Evolutionary conservation across 768 basidiomycete genomes (phyloP), one percentile per base, ranked within the genome.

Genomic region (Tylopilus cervinicoccineus): DNA sequence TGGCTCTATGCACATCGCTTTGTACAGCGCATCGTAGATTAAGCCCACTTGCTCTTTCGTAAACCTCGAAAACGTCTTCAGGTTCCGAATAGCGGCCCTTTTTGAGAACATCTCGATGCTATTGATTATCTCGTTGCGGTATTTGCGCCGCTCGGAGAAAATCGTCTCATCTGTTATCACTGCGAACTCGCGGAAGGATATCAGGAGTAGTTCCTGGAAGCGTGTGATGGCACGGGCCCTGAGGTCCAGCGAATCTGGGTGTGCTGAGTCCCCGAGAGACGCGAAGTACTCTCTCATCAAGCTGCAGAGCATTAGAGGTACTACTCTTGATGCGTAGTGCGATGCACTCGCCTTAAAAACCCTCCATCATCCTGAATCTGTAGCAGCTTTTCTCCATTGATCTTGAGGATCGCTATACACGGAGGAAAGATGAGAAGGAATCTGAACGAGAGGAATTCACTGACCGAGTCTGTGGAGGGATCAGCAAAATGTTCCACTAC

Each of bases 161-260:
- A 99, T 97, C 16, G 88, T 87, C 10, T 98, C 96, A 58, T 97
- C 95, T 0, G 93, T 93, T 66, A 99, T 96, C 53, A 93, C 79
- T 5, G 91, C 87, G 65, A 99, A 98, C 64, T 99, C 96, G 48
- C 96, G 82, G 80, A 99, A 99, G 3, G 96, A 95, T 47, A 99
- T 86, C 7, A 98, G 83, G 34, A 97, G 83, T 1, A 93, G 81
- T 70, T 99, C 94, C 67, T 98, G 96, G 78, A 99, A 99, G 47
- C 89, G 86, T 9, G 93, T 97, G 59, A 97, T 95, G 19, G 93
- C 91, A 12, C 94, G 86, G 4, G 88, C 80, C 13, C 93, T 84
- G 8, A 93, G 86, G 57, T 98, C 95, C 7, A 76, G 65, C 13
- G 95, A 90, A 51, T 86, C 71, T 0, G 96, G 95, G 63, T 98